phyloP scores from a whole-genome alignment of 2,329 filamentous ascomycete genomes.

The Pezicula neosporulosa region DNA sequence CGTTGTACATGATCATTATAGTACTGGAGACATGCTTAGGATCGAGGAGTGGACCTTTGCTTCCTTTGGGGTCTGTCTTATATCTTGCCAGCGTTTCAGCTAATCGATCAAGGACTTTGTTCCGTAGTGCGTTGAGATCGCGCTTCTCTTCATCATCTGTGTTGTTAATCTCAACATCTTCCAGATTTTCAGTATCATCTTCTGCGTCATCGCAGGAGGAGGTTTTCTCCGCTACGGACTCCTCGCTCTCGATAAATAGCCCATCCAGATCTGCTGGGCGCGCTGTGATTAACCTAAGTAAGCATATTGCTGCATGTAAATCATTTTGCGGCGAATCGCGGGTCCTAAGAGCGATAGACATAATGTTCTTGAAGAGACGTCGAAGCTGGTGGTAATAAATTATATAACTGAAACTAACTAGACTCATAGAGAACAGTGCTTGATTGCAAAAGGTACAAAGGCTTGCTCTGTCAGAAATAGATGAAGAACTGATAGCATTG shows the following conservation, averaged over 20 bases:
- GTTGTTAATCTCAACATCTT: conserved; percentile 8
- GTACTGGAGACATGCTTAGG: conserved; percentile 9
- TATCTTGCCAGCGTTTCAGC: conserved; percentile 11
- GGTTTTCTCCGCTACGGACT: conserved; percentile 3
- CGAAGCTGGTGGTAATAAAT: no score
- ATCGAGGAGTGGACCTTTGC: conserved; percentile 6
- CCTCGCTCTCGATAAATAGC: conserved; percentile 6
- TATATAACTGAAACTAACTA: no score
- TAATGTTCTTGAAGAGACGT: not conserved
- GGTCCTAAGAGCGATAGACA: not conserved
- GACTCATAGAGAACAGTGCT: no score
- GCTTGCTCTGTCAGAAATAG: no score
- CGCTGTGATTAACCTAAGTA: conserved; percentile 8
- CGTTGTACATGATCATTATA: conserved; percentile 7
- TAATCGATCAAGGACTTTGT: conserved; percentile 8
- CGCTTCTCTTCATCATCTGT: conserved; percentile 4
- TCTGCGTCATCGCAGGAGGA: conserved; percentile 5
- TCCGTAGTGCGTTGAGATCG: conserved; percentile 1
- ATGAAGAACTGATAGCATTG: no score
- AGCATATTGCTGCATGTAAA: conserved; percentile 7
- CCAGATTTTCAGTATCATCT: conserved; percentile 5
- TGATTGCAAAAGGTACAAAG: no score
- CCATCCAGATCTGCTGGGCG: conserved; percentile 8
- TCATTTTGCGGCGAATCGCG: conserved; percentile 1
- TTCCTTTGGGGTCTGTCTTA: conserved; percentile 7